Evolutionary conservation across 805 yeast genomes (phyloP).

Genomic region (Maudiozyma serrabonitensis): DNA sequence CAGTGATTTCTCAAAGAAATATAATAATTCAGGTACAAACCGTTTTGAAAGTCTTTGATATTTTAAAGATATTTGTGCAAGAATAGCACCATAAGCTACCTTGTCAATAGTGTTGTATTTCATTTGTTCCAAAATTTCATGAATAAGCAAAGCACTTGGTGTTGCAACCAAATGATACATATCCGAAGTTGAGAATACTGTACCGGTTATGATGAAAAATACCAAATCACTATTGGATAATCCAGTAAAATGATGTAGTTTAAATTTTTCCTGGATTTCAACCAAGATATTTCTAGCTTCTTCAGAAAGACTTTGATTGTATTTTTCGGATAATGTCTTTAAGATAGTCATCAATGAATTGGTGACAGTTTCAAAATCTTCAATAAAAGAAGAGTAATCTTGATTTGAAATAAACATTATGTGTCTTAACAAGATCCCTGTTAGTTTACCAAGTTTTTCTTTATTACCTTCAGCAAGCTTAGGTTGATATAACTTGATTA

Average conservation of each 20-base stretch:
- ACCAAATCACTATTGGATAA: constrained; percentile 44
- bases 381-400: constrained; percentile 26
- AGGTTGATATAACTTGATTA: constrained; percentile 60
- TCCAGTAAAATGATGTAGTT: constrained; percentile 30
- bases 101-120: constrained; percentile 33
- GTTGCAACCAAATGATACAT: constrained; percentile 87
- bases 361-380: constrained; percentile 29
- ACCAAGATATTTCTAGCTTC: constrained; percentile 48
- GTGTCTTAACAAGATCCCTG: constrained; percentile 56
- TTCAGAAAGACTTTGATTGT: constrained; percentile 53
- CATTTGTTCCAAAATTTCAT: constrained; percentile 54
- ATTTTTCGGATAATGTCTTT: constrained; percentile 53
- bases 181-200: constrained; percentile 86
- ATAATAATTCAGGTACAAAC: constrained; percentile 66
- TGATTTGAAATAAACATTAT: constrained; percentile 40
- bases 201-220: constrained; percentile 62
- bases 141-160: constrained; percentile 65
- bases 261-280: constrained; percentile 46
- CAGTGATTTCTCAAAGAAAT: constrained; percentile 46
- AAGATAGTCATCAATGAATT: constrained; percentile 39
- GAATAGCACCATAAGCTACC: constrained; percentile 50
- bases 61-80: constrained; percentile 53
- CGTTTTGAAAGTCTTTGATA: constrained; percentile 80
- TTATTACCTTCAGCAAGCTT: constrained; percentile 75
- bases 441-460: constrained; percentile 54